Percentiles rank a stretch among this genome's conserved stretches.
phyloP scores from a whole-genome alignment of 2,329 filamentous ascomycete genomes.

The Falciphora oryzae region DNA sequence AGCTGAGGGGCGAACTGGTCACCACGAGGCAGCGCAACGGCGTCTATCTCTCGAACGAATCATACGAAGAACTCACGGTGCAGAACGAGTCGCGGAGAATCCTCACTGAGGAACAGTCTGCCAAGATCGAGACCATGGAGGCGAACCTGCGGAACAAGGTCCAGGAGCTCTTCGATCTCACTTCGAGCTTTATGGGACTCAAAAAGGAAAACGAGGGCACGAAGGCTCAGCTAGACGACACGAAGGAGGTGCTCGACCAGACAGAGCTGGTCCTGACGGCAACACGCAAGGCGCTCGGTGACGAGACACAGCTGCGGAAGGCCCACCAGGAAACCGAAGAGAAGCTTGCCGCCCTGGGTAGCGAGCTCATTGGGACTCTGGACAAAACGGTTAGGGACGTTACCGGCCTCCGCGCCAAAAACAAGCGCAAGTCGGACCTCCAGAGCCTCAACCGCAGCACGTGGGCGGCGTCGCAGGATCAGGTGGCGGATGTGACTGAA shows the following conservation, averaged over 20 bases:
- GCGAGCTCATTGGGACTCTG: slow-evolving; percentile 71
- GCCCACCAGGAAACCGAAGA: slow-evolving; percentile 83
- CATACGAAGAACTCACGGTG: slow-evolving; percentile 84
- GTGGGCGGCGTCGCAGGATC: slow-evolving; percentile 71
- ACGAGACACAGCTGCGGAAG: slow-evolving; percentile 73
- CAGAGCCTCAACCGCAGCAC: slow-evolving; percentile 71
- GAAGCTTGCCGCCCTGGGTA: slow-evolving; percentile 67
- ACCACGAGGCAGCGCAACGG: slow-evolving; percentile 90
- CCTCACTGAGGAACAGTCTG: slow-evolving; percentile 83
- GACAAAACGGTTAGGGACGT: slow-evolving; percentile 75
- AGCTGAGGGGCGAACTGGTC: slow-evolving; percentile 88
- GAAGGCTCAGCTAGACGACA: slow-evolving; percentile 65
- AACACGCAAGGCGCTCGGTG: slow-evolving; percentile 68
- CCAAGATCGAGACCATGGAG: slow-evolving; percentile 90
- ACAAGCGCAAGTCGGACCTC: slow-evolving; percentile 77
- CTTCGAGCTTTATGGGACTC: slow-evolving; percentile 77
- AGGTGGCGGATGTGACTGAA: slow-evolving; percentile 70
- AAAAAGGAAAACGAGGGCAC: slow-evolving; percentile 87
- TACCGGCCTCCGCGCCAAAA: slow-evolving; percentile 75
- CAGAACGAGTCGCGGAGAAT: slow-evolving; percentile 91
- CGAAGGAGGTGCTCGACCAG: slow-evolving; percentile 75
- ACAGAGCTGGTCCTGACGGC: slow-evolving; percentile 78
- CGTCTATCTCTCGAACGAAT: slow-evolving; percentile 85
- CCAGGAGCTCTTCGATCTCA: slow-evolving; percentile 83
- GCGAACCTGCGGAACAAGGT: slow-evolving; percentile 86